Percentiles rank a stretch among this genome's conserved stretches.
phyloP scores from a whole-genome alignment of 495 filamentous ascomycete species.

The Glonium stellatum region DNA sequence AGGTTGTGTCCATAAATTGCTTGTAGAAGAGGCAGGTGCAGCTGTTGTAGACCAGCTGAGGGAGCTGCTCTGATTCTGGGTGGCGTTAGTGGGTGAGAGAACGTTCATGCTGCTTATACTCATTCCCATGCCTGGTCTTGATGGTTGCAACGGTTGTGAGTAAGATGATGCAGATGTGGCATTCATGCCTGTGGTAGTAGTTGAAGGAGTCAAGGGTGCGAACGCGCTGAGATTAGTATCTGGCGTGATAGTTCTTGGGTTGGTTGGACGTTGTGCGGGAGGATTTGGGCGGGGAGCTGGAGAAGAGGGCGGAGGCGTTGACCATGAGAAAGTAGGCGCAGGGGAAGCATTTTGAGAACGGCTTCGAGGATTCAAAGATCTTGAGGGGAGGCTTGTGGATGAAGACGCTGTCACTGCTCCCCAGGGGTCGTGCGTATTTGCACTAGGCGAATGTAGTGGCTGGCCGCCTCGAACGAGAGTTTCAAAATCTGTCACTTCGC shows the following conservation, averaged over 20 bases:
- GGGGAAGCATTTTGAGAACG: slow-evolving; percentile 18
- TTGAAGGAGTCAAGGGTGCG: slow-evolving; percentile 46
- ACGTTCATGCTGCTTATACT: slow-evolving; percentile 22
- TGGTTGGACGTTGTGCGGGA: slow-evolving; percentile 9
- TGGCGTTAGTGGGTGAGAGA: neutral
- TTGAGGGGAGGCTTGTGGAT: slow-evolving; percentile 20
- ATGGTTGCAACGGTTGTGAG: slow-evolving; percentile 13
- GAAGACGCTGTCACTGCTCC: slow-evolving; percentile 15
- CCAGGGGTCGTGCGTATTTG: slow-evolving; percentile 38
- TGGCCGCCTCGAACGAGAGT: slow-evolving; percentile 67
- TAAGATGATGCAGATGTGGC: slow-evolving; percentile 12
- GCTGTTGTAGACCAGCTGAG: slow-evolving; percentile 20
- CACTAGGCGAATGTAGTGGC: slow-evolving; percentile 23
- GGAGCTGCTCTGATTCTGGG: slow-evolving; percentile 5
- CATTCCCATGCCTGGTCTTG: slow-evolving; percentile 18
- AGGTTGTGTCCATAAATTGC: slow-evolving; percentile 9
- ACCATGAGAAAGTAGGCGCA: slow-evolving; percentile 28
- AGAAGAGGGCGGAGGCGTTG: slow-evolving; percentile 17
- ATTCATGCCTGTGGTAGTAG: slow-evolving; percentile 13
- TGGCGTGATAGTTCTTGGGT: slow-evolving; percentile 37
- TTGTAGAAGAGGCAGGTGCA: slow-evolving; percentile 6
- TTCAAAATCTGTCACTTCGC: slow-evolving; percentile 71
- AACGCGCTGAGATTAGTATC: slow-evolving; percentile 46
- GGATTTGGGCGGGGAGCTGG: slow-evolving; percentile 15
- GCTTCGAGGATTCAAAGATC: slow-evolving; percentile 8